Conservation (phyloP, 306 rosid species). For the Quercus ilex region DNA sequence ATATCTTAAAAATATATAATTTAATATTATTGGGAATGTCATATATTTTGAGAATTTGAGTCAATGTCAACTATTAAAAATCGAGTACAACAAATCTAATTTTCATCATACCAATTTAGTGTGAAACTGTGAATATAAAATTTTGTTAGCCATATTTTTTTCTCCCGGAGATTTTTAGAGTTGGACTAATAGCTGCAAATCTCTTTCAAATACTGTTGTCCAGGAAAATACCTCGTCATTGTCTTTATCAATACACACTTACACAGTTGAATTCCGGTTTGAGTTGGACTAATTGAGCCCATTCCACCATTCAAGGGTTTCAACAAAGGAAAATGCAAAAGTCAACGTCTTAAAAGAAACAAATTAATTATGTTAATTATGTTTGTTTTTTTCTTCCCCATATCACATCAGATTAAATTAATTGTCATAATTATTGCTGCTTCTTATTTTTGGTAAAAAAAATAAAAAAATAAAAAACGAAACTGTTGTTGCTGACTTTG, state of each 20-base stretch:
- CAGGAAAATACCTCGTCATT: not conserved
- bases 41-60: too few relatives aligned
- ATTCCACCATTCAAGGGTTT: slow-evolving; percentile 4
- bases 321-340: not conserved
- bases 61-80: too few relatives aligned
- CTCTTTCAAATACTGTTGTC: not conserved
- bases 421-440: too few relatives aligned
- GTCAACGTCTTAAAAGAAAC: too few relatives aligned
- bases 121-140: too few relatives aligned
- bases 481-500: not conserved
- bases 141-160: not conserved
- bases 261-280: not conserved
- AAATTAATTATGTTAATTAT: too few relatives aligned
- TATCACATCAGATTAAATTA: too few relatives aligned
- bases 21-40: too few relatives aligned
- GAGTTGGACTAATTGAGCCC: not conserved
- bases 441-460: not conserved
- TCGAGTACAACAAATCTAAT: too few relatives aligned
- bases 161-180: not conserved
- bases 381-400: too few relatives aligned
- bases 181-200: not conserved
- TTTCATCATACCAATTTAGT: too few relatives aligned
- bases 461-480: not conserved
- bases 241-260: not conserved
- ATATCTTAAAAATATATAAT: too few relatives aligned